Evolutionary conservation across 768 basidiomycete species (phyloP).

Genomic region (Leccinellum albellum): DNA sequence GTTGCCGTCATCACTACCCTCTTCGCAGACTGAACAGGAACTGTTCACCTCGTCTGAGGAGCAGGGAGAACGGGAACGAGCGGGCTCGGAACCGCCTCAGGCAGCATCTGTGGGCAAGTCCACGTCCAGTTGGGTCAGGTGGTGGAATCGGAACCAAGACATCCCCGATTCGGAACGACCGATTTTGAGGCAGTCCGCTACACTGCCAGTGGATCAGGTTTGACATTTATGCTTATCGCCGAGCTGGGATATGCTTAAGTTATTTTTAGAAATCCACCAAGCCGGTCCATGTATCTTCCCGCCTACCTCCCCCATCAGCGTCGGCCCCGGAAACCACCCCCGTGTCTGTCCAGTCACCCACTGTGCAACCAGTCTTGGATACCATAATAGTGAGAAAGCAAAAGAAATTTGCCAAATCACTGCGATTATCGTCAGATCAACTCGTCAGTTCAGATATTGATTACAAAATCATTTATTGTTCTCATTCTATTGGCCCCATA

Average conservation of each 20-base stretch:
- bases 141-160: slow-evolving; percentile 71
- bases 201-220: slow-evolving; percentile 25
- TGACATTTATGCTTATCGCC: not conserved
- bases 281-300: not conserved
- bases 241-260: not conserved
- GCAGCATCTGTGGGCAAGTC: slow-evolving; percentile 35
- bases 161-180: slow-evolving; percentile 25
- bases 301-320: slow-evolving; percentile 31
- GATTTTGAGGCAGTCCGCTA: slow-evolving; percentile 20
- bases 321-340: slow-evolving; percentile 48
- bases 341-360: slow-evolving; percentile 16
- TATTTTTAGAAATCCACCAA: slow-evolving; percentile 11
- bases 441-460: slow-evolving; percentile 50
- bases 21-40: slow-evolving; percentile 29
- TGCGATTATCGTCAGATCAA: slow-evolving; percentile 92
- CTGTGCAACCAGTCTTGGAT: slow-evolving; percentile 27
- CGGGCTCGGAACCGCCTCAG: slow-evolving; percentile 37
- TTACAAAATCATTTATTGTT: not conserved
- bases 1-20: slow-evolving; percentile 7
- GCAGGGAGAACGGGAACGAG: slow-evolving; percentile 33
- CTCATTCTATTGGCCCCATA: slow-evolving; percentile 28
- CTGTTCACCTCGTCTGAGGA: slow-evolving; percentile 17
- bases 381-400: slow-evolving; percentile 7
- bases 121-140: slow-evolving; percentile 71
- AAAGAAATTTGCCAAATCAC: slow-evolving; percentile 83